These are phyloP conservation scores for Phylloporus sp. DNA, from an alignment of 1,284 basidiomycete genomes.

Conservation along the genomic window DNA sequence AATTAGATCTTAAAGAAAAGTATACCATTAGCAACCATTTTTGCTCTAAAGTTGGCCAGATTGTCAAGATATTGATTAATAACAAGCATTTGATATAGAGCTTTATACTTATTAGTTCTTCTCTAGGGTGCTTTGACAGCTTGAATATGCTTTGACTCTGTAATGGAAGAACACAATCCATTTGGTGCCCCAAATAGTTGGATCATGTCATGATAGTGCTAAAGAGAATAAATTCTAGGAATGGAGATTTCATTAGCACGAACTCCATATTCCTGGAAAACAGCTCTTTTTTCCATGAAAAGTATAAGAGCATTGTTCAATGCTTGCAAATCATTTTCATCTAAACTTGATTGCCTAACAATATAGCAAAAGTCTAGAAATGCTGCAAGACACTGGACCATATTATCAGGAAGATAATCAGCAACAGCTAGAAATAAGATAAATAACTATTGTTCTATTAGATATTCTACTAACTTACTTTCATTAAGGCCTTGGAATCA, in stretches of 20 bases:
- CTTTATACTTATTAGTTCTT: background rate
- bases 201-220: background rate
- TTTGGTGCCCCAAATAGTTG: background rate
- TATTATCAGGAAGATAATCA: background rate
- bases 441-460: too few relatives aligned
- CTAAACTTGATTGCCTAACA: too few relatives aligned
- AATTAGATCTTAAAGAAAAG: too few relatives aligned
- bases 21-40: too few relatives aligned
- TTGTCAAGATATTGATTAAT: background rate
- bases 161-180: background rate
- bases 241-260: background rate
- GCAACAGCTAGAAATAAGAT: background rate
- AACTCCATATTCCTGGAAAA: too few relatives aligned
- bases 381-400: background rate
- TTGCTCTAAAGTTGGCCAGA: background rate
- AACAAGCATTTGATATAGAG: background rate
- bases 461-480: background rate
- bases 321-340: too few relatives aligned
- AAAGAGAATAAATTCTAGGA: background rate
- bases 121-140: background rate
- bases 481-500: constrained; percentile 5
- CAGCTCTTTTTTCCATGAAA: too few relatives aligned
- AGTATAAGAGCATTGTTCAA: too few relatives aligned
- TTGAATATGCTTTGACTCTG: constrained; percentile 1
- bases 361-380: constrained; percentile 2